phyloP scores from a whole-genome alignment of 176 grass and related monocot genomes.

The Typha latifolia region DNA sequence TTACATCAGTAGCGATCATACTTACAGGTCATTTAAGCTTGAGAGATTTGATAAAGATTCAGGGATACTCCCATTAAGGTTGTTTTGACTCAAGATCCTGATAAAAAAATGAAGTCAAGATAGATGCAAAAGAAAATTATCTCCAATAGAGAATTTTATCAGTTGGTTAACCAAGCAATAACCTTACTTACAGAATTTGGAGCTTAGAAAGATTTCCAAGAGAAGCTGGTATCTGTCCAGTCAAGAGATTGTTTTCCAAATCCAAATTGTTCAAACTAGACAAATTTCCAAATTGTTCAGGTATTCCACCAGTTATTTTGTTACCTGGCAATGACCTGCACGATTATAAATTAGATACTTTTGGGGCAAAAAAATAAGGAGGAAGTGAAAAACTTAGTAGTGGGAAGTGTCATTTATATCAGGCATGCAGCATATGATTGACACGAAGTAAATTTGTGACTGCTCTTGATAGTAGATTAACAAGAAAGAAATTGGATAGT shows the following conservation, averaged over 20 bases:
- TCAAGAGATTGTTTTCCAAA: conserved; percentile 65
- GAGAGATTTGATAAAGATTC: conserved; percentile 49
- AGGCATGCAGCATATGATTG: too few relatives aligned
- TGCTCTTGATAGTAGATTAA: too few relatives aligned
- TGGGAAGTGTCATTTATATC: too few relatives aligned
- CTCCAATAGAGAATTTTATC: conserved; percentile 12
- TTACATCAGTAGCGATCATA: conserved; percentile 6
- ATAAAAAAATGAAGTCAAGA: conserved; percentile 12
- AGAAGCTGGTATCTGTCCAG: conserved; percentile 74
- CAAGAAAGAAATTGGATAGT: too few relatives aligned
- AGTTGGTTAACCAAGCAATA: conserved; percentile 1
- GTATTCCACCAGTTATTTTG: conserved; percentile 68
- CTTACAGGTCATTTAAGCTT: conserved; percentile 84
- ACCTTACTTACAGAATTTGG: conserved; percentile 52
- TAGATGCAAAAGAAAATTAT: not conserved
- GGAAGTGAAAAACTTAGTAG: not conserved
- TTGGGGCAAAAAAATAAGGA: conserved; percentile 1
- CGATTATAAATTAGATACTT: conserved; percentile 13
- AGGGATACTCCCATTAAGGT: conserved; percentile 65
- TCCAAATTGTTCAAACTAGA: conserved; percentile 62
- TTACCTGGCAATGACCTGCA: conserved; percentile 68
- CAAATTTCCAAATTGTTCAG: conserved; percentile 62
- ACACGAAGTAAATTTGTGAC: not conserved
- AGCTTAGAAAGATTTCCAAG: conserved; percentile 68
- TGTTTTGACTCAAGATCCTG: conserved; percentile 89